phyloP scores from a whole-genome alignment of 2,329 filamentous ascomycete genomes.

The Polytolypa hystricis region DNA sequence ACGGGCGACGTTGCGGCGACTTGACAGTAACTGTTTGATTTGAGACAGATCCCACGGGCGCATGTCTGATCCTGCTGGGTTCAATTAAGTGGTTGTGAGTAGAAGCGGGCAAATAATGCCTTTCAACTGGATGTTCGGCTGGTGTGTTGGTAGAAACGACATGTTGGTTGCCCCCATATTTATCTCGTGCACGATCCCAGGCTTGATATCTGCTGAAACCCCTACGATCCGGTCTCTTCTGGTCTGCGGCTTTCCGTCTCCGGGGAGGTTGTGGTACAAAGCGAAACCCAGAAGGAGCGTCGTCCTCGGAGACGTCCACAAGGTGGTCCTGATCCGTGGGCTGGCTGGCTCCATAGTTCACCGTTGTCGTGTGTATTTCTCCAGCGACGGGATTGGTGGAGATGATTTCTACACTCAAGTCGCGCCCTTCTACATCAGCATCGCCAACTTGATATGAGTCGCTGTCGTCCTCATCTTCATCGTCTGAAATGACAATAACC shows the following conservation, averaged over 20 bases:
- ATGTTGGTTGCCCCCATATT: slow-evolving; percentile 28
- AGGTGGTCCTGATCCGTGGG: slow-evolving; percentile 11
- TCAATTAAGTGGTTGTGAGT: slow-evolving; percentile 1
- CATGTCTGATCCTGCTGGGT: background rate
- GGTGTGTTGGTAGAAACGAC: slow-evolving; percentile 12
- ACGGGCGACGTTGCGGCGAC: background rate
- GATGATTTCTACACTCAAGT: slow-evolving; percentile 33
- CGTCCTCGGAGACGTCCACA: slow-evolving; percentile 25
- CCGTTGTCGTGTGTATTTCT: slow-evolving; percentile 23
- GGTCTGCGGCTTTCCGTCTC: slow-evolving; percentile 13
- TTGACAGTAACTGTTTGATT: background rate
- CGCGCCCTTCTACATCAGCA: slow-evolving; percentile 18
- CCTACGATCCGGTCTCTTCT: slow-evolving; percentile 29
- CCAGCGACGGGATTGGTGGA: slow-evolving; percentile 27
- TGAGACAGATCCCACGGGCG: background rate
- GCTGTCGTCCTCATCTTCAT: slow-evolving; percentile 41
- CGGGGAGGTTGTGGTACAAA: slow-evolving; percentile 21
- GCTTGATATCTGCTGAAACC: slow-evolving; percentile 37
- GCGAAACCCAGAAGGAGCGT: slow-evolving; percentile 27
- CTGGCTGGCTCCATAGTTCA: slow-evolving; percentile 16
- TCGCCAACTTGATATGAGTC: slow-evolving; percentile 24
- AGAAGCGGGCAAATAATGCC: slow-evolving; percentile 1
- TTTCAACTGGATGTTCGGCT: background rate
- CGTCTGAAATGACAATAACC: slow-evolving; percentile 53
- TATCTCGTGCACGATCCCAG: slow-evolving; percentile 35